Evolutionary conservation across 305 asterid genomes (phyloP).

Genomic region (Fraxinus latifolia): DNA sequence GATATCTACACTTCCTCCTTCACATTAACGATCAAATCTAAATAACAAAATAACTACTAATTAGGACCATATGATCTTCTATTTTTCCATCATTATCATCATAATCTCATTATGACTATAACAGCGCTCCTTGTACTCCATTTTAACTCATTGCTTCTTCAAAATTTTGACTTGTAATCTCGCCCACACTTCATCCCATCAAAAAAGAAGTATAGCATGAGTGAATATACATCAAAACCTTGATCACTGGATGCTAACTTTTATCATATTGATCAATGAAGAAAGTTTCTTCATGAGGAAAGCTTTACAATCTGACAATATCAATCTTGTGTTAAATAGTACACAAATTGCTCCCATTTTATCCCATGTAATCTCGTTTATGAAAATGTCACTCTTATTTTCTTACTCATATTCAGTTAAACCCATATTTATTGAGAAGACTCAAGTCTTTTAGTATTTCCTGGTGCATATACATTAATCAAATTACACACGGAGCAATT

Average conservation of each 20-base stretch:
- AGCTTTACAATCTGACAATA: background rate
- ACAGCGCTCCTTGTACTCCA: background rate
- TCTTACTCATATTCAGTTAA: background rate
- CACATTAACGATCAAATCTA: background rate
- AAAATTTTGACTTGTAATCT: background rate
- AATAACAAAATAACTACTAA: background rate
- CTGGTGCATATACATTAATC: background rate
- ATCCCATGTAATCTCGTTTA: background rate
- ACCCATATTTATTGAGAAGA: background rate
- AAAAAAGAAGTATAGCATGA: background rate
- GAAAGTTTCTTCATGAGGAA: background rate
- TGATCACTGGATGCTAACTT: background rate
- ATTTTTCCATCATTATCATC: background rate
- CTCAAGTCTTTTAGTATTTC: background rate
- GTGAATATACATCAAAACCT: background rate
- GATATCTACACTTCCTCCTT: background rate
- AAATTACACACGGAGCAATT: background rate
- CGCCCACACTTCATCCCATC: background rate
- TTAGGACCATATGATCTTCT: background rate
- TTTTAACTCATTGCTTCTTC: background rate
- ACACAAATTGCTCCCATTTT: background rate
- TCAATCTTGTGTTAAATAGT: background rate
- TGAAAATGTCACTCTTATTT: background rate
- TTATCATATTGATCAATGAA: background rate
- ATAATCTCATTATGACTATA: background rate